Evolutionary conservation across 495 filamentous ascomycete genomes (phyloP), one percentile per base, ranked within the genome.

Genomic region (Poronia punctata): DNA sequence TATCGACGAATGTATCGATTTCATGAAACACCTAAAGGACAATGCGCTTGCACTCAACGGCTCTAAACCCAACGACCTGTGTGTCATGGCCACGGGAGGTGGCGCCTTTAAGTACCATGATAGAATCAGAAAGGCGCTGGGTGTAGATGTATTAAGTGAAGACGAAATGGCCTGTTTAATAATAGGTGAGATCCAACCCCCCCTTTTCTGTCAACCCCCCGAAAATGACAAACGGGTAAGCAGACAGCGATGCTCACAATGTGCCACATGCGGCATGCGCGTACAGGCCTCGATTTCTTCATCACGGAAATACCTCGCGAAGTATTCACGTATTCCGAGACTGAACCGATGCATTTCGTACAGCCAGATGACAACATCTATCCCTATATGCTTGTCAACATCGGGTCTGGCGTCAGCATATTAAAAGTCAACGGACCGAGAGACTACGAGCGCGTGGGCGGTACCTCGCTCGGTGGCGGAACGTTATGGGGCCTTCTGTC

Each of bases 151-250:
- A 30, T 62, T 90, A 44, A 71, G 87, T 16, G 93, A 97, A 59
- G 92, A 98, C 53, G 92, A 98, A 62, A 98, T 98, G 93, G 87
- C 95, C 62, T 98, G 92, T 61, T 66, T 98, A 35, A 98, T 98
- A 50, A 92, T 88, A 38, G 89, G 87, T 86, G 61, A 31, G 68
- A 41, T n/a, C 21, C 25, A 14, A 47, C 3, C 33, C 27, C 35
- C 31, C 21, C 15, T 30, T 24, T 10, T 11, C 10, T 7, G 0
- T 18, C 3, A 15, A 15, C 10, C 5, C 7, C 7, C 16, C 20
- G 10, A 7, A 25, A 35, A 11, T 36, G 19, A 35, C n/a, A n/a
- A n/a, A n/a, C n/a, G n/a, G n/a, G n/a, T 16, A 34, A 8, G 24
- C n/a, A 38, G n/a, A n/a, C 45, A 26, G 23, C 33, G 29, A 36